A percentile compares a stretch with the other conserved stretches of the same genome.
These are phyloP conservation scores for maize (Zea mays) DNA, from an alignment of 176 grass and related monocot species.

Conservation along the genomic window Zm-B73-REFERENCE-NAM-5.0 NC_050097.1:1923001-1923500, in stretches of 20 bases:
- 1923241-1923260: slow-evolving; percentile 43
- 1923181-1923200: not conserved
- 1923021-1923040: not conserved
- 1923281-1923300: not conserved
- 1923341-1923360: slow-evolving; percentile 25
- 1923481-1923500: not conserved
- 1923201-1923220: not conserved
- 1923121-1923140: not conserved
- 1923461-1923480: not conserved
- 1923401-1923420: slow-evolving; percentile 48
- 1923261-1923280: not conserved
- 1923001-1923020: not conserved
- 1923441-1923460: slow-evolving; percentile 15
- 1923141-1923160: not conserved
- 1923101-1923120: slow-evolving; percentile 12
- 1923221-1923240: not conserved
- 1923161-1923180: not conserved
- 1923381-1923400: slow-evolving; percentile 11
- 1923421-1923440: slow-evolving; percentile 44
- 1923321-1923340: slow-evolving; percentile 27
- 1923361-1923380: slow-evolving; percentile 20
- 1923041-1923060: slow-evolving; percentile 14
- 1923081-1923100: not conserved
- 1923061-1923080: not conserved
- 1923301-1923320: not conserved